These are phyloP conservation scores for Chlamydomonas schloesseri DNA, from an alignment of 139 green algal species.

Conservation along the genomic window DNA sequence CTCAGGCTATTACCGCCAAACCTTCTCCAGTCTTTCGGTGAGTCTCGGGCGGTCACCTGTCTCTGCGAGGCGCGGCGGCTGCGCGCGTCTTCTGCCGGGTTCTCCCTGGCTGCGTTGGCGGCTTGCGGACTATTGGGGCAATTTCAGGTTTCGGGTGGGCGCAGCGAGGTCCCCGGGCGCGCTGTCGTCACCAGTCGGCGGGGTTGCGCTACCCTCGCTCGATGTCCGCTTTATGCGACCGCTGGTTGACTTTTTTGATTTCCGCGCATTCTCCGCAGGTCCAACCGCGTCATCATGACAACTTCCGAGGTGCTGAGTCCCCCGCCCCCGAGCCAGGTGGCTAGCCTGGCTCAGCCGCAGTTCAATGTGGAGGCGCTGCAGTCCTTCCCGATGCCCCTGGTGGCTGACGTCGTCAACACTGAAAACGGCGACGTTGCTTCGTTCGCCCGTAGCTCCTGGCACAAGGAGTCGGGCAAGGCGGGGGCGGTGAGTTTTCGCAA, in stretches of 20 bases:
- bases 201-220: too few species aligned
- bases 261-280: too few species aligned
- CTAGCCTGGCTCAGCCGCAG: slow-evolving; percentile 33
- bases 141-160: too few species aligned
- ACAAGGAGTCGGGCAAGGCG: slow-evolving; percentile 21
- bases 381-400: slow-evolving; percentile 7
- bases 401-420: slow-evolving; percentile 5
- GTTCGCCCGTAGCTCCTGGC: slow-evolving; percentile 9
- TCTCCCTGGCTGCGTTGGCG: too few species aligned
- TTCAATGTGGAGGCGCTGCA: slow-evolving; percentile 22
- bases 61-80: not conserved
- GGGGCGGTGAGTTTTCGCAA: not conserved
- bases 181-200: not conserved
- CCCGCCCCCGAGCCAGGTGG: slow-evolving; percentile 31
- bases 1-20: not conserved
- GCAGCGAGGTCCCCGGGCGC: too few species aligned
- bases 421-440: slow-evolving; percentile 6
- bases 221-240: too few species aligned
- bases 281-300: slow-evolving; percentile 36
- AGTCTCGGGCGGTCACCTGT: not conserved
- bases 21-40: not conserved
- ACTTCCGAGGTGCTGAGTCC: slow-evolving; percentile 41
- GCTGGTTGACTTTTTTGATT: too few species aligned
- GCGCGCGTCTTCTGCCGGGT: not conserved
- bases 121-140: too few species aligned